Percentiles rank a stretch among this genome's conserved stretches.
phyloP scores from a whole-genome alignment of 805 yeast species.

The Candida glaebosa region DNA sequence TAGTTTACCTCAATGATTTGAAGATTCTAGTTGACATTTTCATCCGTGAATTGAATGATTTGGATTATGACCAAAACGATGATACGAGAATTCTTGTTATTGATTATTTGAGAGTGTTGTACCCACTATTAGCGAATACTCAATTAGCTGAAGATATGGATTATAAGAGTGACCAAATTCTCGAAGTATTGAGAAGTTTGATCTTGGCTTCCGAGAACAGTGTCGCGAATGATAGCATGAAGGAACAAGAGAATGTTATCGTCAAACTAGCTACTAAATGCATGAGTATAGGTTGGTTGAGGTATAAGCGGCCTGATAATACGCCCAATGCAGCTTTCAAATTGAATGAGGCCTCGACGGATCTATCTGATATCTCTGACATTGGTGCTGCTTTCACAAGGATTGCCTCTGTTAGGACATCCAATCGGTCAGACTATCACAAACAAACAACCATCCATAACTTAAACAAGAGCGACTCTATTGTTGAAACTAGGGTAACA shows the following conservation, averaged over 20 bases:
- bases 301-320: constrained; percentile 8
- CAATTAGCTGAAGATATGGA: constrained; percentile 50
- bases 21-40: constrained; percentile 81
- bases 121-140: constrained; percentile 66
- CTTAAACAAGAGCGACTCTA: constrained; percentile 4
- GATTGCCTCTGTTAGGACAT: constrained; percentile 35
- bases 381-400: constrained; percentile 25
- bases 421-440: constrained; percentile 33
- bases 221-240: not conserved
- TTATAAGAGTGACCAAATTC: constrained; percentile 57
- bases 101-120: constrained; percentile 64
- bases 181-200: constrained; percentile 49
- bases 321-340: not conserved
- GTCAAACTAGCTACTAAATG: constrained; percentile 33
- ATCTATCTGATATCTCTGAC: constrained; percentile 9
- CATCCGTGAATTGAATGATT: constrained; percentile 70
- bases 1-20: constrained; percentile 79
- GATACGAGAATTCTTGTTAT: constrained; percentile 50
- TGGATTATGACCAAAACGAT: constrained; percentile 55
- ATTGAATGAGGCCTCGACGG: not conserved
- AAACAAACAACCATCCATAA: constrained; percentile 30
- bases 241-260: constrained; percentile 19
- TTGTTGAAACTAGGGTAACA: constrained; percentile 1
- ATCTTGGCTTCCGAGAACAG: constrained; percentile 21
- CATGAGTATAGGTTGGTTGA: constrained; percentile 32